These are phyloP conservation scores for Eleusine indica DNA, from an alignment of 176 grass and related monocot genomes.

Conservation along the genomic window DNA sequence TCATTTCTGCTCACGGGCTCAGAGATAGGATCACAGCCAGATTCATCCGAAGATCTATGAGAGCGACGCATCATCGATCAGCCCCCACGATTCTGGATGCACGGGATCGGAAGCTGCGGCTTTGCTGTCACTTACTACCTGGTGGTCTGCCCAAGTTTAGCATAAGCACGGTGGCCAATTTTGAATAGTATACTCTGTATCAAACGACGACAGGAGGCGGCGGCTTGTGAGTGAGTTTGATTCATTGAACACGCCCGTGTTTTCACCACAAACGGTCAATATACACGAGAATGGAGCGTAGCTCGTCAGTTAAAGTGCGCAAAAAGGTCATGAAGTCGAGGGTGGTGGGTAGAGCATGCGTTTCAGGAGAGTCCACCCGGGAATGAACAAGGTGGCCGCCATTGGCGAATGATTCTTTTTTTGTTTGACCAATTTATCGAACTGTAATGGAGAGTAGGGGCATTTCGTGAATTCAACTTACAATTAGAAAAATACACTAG, in stretches of 20 bases:
- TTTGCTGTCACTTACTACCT: not conserved
- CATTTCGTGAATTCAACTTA: no score
- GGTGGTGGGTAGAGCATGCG: not conserved
- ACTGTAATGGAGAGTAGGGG: no score
- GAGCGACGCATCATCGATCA: not conserved
- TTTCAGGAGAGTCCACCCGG: not conserved
- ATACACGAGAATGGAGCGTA: not conserved
- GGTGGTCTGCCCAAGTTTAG: not conserved
- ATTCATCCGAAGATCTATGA: constrained; percentile 29
- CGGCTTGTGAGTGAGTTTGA: not conserved
- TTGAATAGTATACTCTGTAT: not conserved
- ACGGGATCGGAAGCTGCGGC: not conserved
- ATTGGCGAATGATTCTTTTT: not conserved
- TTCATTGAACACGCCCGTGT: constrained; percentile 44
- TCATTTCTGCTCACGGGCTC: not conserved
- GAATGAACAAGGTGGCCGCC: not conserved
- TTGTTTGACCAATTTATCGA: no score
- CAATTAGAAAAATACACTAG: no score
- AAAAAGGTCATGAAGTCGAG: not conserved
- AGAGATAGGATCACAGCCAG: not conserved
- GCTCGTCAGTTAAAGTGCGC: not conserved
- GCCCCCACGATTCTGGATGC: not conserved
- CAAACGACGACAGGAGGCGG: no score
- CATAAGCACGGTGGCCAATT: not conserved
- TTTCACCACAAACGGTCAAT: constrained; percentile 7